phyloP scores from a whole-genome alignment of 805 yeast species.

The Lipomyces starkeyi region DNA sequence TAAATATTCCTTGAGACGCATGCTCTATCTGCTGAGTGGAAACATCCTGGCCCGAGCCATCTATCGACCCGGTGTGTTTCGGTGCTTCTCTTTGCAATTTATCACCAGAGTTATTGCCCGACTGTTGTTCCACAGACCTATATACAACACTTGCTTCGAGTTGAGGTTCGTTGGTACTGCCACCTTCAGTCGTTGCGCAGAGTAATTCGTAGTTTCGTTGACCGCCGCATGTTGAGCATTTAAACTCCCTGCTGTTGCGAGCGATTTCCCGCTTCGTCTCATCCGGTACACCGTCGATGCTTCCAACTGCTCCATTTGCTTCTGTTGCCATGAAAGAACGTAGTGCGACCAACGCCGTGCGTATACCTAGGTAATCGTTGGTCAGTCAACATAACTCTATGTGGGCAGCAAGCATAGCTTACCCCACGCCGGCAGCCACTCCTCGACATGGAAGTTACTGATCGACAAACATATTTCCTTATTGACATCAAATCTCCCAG shows the following conservation, averaged over 20 bases:
- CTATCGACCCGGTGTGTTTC: not conserved
- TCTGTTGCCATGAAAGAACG: constrained; percentile 34
- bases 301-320: constrained; percentile 36
- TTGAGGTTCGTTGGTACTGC: constrained; percentile 2
- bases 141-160: constrained; percentile 1
- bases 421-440: constrained; percentile 39
- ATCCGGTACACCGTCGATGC: constrained; percentile 34
- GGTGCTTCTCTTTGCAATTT: not conserved
- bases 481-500: constrained; percentile 35
- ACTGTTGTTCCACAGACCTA: not conserved
- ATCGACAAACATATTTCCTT: constrained; percentile 35
- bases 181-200: not conserved
- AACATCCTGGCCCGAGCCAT: not conserved
- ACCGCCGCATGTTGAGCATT: constrained; percentile 18
- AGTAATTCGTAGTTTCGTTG: constrained; percentile 20
- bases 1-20: not conserved
- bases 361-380: constrained; percentile 20
- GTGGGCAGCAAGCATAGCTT: not conserved
- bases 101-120: not conserved
- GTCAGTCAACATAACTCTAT: not conserved
- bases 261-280: constrained; percentile 30
- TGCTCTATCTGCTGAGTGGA: not conserved
- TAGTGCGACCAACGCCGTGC: constrained; percentile 34
- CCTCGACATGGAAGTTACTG: constrained; percentile 37
- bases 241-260: constrained; percentile 18